Percentiles rank a stretch among this genome's conserved stretches.
Conservation (phyloP, 352 stramenopile genomes). For the Globisporangium polare region DNA sequence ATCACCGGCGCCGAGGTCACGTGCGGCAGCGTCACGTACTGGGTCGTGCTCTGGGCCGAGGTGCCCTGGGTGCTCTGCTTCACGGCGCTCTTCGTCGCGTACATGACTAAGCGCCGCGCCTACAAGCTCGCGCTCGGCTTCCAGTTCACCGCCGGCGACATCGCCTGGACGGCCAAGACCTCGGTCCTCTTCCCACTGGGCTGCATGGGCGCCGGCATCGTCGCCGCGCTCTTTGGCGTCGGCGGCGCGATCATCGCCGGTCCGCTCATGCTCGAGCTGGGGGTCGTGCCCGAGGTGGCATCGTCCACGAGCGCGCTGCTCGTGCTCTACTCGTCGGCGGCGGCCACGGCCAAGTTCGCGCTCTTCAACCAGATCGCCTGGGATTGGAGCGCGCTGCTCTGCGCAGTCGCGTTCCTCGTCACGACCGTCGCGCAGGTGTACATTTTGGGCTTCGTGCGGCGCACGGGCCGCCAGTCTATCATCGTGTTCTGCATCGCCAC, state of each 20-base stretch:
- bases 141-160: constrained; percentile 33
- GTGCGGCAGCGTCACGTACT: constrained; percentile 18
- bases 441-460: constrained; percentile 48
- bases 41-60: constrained; percentile 35
- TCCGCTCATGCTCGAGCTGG: constrained; percentile 56
- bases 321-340: constrained; percentile 49
- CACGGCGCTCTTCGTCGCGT: constrained; percentile 24
- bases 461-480: constrained; percentile 43
- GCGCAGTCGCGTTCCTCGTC: constrained; percentile 37
- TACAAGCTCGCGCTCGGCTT: constrained; percentile 40
- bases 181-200: constrained; percentile 33
- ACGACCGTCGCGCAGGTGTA: constrained; percentile 43
- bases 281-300: constrained; percentile 46
- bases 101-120: constrained; percentile 31
- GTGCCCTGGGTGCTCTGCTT: constrained; percentile 51
- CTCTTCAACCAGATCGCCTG: constrained; percentile 49
- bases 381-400: constrained; percentile 40
- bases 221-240: constrained; percentile 46
- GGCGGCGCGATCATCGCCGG: constrained; percentile 52
- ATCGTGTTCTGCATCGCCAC: constrained; percentile 48
- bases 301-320: constrained; percentile 44
- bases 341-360: constrained; percentile 45
- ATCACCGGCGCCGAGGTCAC: constrained; percentile 20
- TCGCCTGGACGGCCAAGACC: constrained; percentile 38
- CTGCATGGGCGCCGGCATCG: constrained; percentile 33